Base-by-base conservation (phyloP, 2,329 filamentous ascomycete species). In the Epichloe hybrida region DNA sequence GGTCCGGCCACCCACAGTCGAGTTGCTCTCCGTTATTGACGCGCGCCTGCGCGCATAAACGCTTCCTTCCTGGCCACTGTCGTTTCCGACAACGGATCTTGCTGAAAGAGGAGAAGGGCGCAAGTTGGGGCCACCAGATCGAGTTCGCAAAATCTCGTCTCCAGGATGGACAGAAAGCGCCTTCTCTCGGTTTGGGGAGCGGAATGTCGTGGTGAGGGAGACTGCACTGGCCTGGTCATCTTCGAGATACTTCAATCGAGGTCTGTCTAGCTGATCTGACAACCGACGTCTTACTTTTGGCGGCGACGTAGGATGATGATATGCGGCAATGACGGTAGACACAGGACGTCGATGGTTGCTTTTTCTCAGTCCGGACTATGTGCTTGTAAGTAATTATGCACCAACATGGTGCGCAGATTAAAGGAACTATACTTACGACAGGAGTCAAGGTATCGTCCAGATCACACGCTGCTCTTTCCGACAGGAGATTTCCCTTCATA, bases 181-280 rank as follows among this genome's bases (percentile, higher is more conserved):
- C 53, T 69, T 71, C 34, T 78, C 75, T 54, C 67, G 66, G 5
- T 62, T 56, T 17, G 67, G 54, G 8, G 66, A 62, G 41, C 75
- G 71, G 52, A 73, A 74, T 1, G 69, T 66, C 31, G 71, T 58
- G 47, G 71, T 68, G n/a, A 72, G 71, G 27, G 69, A 61, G 13
- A 64, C 42, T 40, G 68, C 65, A 50, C 62, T 65, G 7, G 66
- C 60, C 53, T 70, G 68, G 9, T 74, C 71, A n/a, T 76, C 72
- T 57, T 63, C 72, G 64, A 57, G 65, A 56, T 57, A 70, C 63
- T 56, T 67, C 48, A 56, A 54, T 36, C 57, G 61, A 55, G 64
- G 64, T 12, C 66, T 69, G 39, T 79, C 76, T 55, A 76, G 72
- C 57, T 77, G 76, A 50, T 81, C 78, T 2, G 78, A 81, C 39